Percentiles rank a stretch among this genome's conserved stretches.
These are phyloP conservation scores for Yarrowia sp. DNA, from an alignment of 805 yeast species.

Conservation along the genomic window DNA sequence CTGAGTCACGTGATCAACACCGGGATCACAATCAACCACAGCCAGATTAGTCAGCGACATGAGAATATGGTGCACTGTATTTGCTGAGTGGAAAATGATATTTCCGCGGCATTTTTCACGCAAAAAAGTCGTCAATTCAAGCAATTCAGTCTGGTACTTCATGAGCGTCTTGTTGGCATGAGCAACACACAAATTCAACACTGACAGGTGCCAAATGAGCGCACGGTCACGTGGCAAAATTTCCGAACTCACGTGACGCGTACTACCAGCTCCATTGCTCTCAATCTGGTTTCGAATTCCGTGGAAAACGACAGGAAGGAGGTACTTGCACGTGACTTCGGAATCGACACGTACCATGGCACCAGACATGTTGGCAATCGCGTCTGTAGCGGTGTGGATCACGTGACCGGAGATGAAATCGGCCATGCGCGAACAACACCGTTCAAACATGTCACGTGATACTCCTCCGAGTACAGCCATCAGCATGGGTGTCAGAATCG, in stretches of 20 bases:
- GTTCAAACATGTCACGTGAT: conserved; percentile 36
- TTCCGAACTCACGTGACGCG: conserved; percentile 60
- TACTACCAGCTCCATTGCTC: conserved; percentile 77
- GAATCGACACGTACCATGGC: conserved; percentile 68
- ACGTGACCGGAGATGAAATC: conserved; percentile 61
- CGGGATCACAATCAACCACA: conserved; percentile 32
- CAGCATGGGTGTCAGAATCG: conserved; percentile 41
- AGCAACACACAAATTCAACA: conserved; percentile 67
- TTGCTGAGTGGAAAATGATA: conserved; percentile 58
- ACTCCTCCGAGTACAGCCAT: conserved; percentile 40
- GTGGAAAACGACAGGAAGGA: conserved; percentile 48
- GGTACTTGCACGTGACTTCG: conserved; percentile 44
- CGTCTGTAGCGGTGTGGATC: conserved; percentile 56
- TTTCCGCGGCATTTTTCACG: conserved; percentile 58
- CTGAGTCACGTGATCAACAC: conserved; percentile 35
- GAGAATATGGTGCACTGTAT: conserved; percentile 64
- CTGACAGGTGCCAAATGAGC: conserved; percentile 65
- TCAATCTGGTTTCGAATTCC: conserved; percentile 63
- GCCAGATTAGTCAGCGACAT: conserved; percentile 58
- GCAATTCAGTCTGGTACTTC: conserved; percentile 46
- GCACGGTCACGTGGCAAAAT: conserved; percentile 75
- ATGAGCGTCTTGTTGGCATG: conserved; percentile 59
- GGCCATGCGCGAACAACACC: conserved; percentile 35
- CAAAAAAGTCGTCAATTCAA: conserved; percentile 47
- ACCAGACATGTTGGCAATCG: conserved; percentile 70